Evolutionary conservation across 2,329 filamentous ascomycete species (phyloP).

Genomic region (Fusarium devonianum): DNA sequence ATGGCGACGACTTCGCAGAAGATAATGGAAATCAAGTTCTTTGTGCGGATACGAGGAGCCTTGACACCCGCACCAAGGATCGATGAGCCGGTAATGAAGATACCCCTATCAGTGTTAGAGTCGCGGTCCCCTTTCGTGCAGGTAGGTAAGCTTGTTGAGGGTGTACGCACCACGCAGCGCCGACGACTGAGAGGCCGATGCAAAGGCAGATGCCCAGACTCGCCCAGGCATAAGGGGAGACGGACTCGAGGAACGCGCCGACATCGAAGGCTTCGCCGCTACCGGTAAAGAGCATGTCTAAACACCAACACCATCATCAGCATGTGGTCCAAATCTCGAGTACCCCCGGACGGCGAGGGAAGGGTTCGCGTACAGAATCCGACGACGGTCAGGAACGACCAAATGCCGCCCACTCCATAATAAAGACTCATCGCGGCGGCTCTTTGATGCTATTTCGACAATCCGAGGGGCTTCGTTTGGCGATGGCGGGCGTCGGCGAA

Average conservation of each 20-base stretch:
- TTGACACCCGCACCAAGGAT: constrained; percentile 97
- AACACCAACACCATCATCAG: constrained; percentile 32
- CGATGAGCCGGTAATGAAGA: constrained; percentile 97
- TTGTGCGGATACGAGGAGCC: constrained; percentile 96
- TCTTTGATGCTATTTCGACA: constrained; percentile 36
- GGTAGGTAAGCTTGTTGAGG: constrained; percentile 9
- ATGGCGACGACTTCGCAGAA: constrained; percentile 99
- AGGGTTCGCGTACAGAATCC: constrained; percentile 73
- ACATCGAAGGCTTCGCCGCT: constrained; percentile 97
- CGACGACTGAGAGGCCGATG: constrained; percentile 94
- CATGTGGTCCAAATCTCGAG: constrained; percentile 11
- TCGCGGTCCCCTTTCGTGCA: background rate
- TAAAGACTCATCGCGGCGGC: constrained; percentile 69
- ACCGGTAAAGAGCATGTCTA: constrained; percentile 98
- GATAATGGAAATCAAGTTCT: constrained; percentile 99
- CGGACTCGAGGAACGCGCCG: constrained; percentile 90
- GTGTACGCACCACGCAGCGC: constrained; percentile 85
- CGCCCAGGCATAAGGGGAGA: constrained; percentile 95
- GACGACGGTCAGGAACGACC: constrained; percentile 73
- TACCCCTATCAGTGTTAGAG: constrained; percentile 72
- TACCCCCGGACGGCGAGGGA: constrained; percentile 14
- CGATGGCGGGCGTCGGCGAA: constrained; percentile 30
- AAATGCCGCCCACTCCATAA: constrained; percentile 74
- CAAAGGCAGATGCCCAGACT: constrained; percentile 89
- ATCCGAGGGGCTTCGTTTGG: constrained; percentile 27